Base-by-base conservation (phyloP, 805 yeast species). In the Wickerhamiella spandovensis region DNA sequence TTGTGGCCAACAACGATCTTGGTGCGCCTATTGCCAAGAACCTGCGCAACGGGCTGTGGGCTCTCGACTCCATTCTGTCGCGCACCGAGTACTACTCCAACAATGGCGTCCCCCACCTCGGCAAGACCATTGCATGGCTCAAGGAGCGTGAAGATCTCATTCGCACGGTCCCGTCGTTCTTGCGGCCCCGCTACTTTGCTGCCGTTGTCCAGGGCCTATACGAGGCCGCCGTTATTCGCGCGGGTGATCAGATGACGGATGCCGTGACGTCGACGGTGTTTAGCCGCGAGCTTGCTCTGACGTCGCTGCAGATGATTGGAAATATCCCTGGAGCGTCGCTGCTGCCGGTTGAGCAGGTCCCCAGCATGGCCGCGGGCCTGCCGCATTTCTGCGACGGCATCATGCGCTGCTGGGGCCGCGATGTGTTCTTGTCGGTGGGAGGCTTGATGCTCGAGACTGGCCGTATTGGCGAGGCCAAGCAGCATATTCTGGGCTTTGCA, bases 401-500 rank as follows among this genome's bases (percentile, higher is more conserved):
- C 65, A 88, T 90, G 95, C 75, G 98, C 65, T 87, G 96, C 64
- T 90, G 98, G 98, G 98, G 98, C 21, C 76, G 98, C 62, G 98
- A 90, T 66, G 95, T 88, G 0, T 92, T 92, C 63, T 82, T 90
- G 44, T 76, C 96, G 0, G 72, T 84, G 43, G 72, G 95, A 53
- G 98, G 98, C 0, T 71, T 90, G 46, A 67, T 88, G 50, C 68
- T 88, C 22, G 81, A 84, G 1, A 76, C 96, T 0, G 89, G 83
- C 10, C 72, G 97, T 50, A 79, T 64, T 61, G 85, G 82, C 0
- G 87, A 81, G 44, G 97, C 97, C 1, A 81, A 75, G 59, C 63
- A 67, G 39, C 98, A 90, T 63, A 86, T 90, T 53, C 67, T 89
- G 45, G 84, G 82, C 8, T 90, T 88, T 70, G 97, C 94, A 0